Evolutionary conservation across 257 asterid species (phyloP).

Genomic region (Nicotiana tomentosiformis): DNA sequence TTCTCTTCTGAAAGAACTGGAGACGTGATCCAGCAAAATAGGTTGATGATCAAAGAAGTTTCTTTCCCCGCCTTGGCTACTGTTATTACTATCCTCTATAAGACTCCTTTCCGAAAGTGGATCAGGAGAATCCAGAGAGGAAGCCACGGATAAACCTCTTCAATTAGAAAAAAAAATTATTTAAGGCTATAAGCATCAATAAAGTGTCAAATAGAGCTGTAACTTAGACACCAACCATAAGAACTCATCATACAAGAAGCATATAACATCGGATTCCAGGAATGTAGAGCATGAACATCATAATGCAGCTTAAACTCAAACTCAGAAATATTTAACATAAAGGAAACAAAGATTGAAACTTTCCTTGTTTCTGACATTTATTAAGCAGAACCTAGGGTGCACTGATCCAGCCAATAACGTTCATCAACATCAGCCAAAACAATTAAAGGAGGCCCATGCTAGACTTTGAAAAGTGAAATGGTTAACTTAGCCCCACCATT

Average conservation of each 20-base stretch:
- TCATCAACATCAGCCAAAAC: neutral
- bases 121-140: slow-evolving; percentile 26
- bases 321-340: neutral
- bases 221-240: neutral
- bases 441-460: neutral
- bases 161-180: neutral
- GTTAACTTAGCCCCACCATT: neutral
- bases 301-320: neutral
- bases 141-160: slow-evolving; percentile 22
- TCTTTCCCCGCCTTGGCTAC: slow-evolving; percentile 30
- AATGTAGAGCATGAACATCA: neutral
- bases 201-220: neutral
- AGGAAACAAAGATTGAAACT: neutral
- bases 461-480: neutral
- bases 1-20: slow-evolving; percentile 46
- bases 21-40: slow-evolving; percentile 33
- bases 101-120: slow-evolving; percentile 20
- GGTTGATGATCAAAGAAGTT: slow-evolving; percentile 27
- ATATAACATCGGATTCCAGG: neutral
- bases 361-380: neutral
- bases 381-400: neutral
- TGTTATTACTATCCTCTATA: slow-evolving; percentile 22
- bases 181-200: neutral
- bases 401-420: neutral
- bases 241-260: neutral